phyloP scores from a whole-genome alignment of 2,329 filamentous ascomycete genomes.

The Penicillium freii region DNA sequence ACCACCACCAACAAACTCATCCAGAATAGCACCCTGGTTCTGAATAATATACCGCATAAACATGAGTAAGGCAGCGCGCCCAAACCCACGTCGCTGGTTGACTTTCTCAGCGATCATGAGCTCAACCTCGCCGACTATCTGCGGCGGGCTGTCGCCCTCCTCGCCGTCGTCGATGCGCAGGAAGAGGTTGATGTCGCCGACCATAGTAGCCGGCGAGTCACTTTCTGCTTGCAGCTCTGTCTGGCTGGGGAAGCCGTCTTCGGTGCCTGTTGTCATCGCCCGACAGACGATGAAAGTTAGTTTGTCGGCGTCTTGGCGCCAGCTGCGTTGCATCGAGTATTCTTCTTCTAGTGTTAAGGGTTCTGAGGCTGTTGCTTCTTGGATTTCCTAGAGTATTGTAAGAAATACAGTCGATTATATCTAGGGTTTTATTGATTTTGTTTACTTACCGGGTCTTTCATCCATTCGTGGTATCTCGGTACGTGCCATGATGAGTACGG shows the following conservation, averaged over 20 bases:
- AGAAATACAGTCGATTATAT: neutral
- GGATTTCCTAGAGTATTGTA: conserved; percentile 56
- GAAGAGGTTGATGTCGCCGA: conserved; percentile 81
- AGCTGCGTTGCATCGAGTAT: conserved; percentile 85
- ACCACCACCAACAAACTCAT: conserved; percentile 49
- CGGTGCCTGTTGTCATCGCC: conserved; percentile 32
- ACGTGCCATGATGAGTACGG: conserved; percentile 84
- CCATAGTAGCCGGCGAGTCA: conserved; percentile 57
- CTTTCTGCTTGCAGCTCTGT: conserved; percentile 43
- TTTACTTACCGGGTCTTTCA: conserved; percentile 67
- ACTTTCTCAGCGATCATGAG: conserved; percentile 72
- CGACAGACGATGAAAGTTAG: conserved; percentile 85
- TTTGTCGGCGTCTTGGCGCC: conserved; percentile 80
- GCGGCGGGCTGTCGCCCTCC: conserved; percentile 31
- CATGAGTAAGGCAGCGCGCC: conserved; percentile 61
- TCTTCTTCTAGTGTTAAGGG: conserved; percentile 77
- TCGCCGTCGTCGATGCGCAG: conserved; percentile 60
- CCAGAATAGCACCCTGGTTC: conserved; percentile 55
- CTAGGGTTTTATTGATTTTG: neutral
- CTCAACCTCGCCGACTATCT: conserved; percentile 70
- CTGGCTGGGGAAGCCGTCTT: neutral
- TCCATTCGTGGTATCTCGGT: conserved; percentile 80
- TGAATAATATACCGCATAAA: conserved; percentile 68
- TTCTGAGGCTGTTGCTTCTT: conserved; percentile 82
- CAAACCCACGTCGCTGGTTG: conserved; percentile 63